Evolutionary conservation across 441 rosid genomes (phyloP).

Genomic region (Populus hybrid): DNA sequence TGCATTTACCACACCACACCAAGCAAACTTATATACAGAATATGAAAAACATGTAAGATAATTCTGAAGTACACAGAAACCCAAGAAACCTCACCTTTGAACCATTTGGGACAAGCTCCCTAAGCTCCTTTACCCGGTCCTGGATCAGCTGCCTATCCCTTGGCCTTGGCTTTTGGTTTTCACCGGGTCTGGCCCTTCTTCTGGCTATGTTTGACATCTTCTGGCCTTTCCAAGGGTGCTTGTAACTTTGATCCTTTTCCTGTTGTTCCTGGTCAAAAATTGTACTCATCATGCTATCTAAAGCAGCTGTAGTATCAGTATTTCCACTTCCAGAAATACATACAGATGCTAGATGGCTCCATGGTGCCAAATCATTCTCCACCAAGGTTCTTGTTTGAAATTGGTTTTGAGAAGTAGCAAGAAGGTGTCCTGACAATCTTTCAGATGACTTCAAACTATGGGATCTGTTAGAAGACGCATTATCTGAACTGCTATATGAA

Average conservation of each 20-base stretch:
- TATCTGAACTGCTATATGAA: constrained; percentile 17
- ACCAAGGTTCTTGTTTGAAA: not conserved
- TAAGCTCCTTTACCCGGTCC: constrained; percentile 62
- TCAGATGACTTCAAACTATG: constrained; percentile 14
- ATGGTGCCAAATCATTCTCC: constrained; percentile 19
- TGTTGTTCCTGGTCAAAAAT: constrained; percentile 18
- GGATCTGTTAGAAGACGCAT: constrained; percentile 12
- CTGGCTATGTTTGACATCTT: constrained; percentile 31
- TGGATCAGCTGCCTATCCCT: constrained; percentile 73
- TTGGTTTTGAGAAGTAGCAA: constrained; percentile 16
- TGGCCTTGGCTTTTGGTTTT: constrained; percentile 53
- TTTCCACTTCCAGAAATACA: constrained; percentile 1
- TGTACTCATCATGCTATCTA: constrained; percentile 23
- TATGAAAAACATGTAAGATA: not conserved
- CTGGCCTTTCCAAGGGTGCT: constrained; percentile 23
- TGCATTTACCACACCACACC: constrained; percentile 25
- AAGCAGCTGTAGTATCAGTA: constrained; percentile 21
- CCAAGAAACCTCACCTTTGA: constrained; percentile 38
- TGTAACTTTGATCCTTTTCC: constrained; percentile 8
- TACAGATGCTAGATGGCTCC: constrained; percentile 20
- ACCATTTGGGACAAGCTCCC: constrained; percentile 62
- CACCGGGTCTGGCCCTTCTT: constrained; percentile 43
- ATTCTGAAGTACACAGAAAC: not conserved
- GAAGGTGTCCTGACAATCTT: constrained; percentile 14
- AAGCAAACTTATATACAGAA: not conserved